Base-by-base conservation (phyloP, 352 stramenopile genomes). In the Peronospora farinosa region DNA sequence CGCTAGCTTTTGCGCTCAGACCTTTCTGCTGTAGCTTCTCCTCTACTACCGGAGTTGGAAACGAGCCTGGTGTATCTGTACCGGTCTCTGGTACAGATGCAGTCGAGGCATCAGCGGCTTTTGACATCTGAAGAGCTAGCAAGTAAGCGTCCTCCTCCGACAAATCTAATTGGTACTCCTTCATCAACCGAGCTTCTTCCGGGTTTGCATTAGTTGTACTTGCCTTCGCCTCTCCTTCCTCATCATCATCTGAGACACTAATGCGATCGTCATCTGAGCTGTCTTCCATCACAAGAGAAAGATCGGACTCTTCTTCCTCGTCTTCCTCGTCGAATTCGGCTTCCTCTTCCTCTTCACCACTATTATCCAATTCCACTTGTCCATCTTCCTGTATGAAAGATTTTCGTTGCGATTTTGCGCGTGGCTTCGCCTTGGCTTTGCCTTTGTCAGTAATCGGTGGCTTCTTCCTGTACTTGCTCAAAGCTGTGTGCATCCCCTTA, bases 141-240 rank as follows among this genome's bases (percentile, higher is more conserved):
- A 77, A 45, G 13, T 84, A 53, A 3, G 79, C 79, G 33, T 90
- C 79, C 54, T 88, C 79, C 37, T 90, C 79, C 2, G 74, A 78
- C 57, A 90, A 67, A 21, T 81, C 77, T 43, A 84, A 48, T 48
- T 90, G 79, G 36, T 86, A 83, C 32, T 80, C 67, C 21, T 78
- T 76, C 45, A 83, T 71, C 40, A 85, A 58, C 13, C 50, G 68
- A 47, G 47, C 57, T 56, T 76, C 60, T 30, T 78, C 70, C 1
- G 54, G 25, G 32, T 69, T 74, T 11, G 62, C 38, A 5, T 65
- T 59, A 0, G 54, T 38, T 42, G 38, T 11, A 2, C 43, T 31
- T 7, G 35, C 30, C 23, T 61, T 46, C 4, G 52, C 52, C 2
- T 75, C 65, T 2, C 71, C 66, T 15, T 72, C 64, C 2, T 61